Evolutionary conservation across 257 asterid genomes (phyloP), one percentile per base, ranked within the genome.

Genomic region (Gentiana macrophylla): DNA sequence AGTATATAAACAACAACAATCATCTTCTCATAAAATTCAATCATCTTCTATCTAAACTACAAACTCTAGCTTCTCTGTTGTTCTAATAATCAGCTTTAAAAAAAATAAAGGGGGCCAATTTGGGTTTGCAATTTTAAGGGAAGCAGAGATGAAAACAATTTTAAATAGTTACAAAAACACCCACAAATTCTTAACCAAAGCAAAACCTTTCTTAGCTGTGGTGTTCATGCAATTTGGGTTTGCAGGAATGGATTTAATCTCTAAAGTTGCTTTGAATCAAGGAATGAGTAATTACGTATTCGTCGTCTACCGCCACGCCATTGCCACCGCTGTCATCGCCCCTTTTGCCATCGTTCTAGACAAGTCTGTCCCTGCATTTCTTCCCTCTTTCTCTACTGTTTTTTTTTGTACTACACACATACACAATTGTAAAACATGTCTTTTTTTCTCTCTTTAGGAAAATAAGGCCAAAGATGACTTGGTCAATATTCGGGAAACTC

Each of bases 221-320:
- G 54, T 83, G 24, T 91, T 91, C 64, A 65, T 91, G 49, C 98
- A 91, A 68, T 86, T 83, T 12, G 98, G 95, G 36, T 10, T 87
- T 33, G 90, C 97, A 0, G 98, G 98, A 32, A 91, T 91, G 98
- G 98, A 91, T 54, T 78, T 91, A 64, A 61, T 85, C 38, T 76
- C 94, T 12, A 91, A 91, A 74, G 90, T 79, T 35, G 98, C 98
- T 11, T 58, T 91, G 10, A 87, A 88, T 49, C 79, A 87, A 59
- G 98, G 98, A 35, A 91, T 91, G 98, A 91, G 97, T 74, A 91
- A 91, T 55, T 91, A 76, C 56, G 98, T 91, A 12, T 85, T 87
- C 50, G 94, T 83, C 6, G 98, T 87, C 48, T 87, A 91, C 55
- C 86, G 96, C 35, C 98, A 87, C 24, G 93, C 79, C 2, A 79